phyloP scores from a whole-genome alignment of 805 yeast genomes.

The Pichia eremophila region DNA sequence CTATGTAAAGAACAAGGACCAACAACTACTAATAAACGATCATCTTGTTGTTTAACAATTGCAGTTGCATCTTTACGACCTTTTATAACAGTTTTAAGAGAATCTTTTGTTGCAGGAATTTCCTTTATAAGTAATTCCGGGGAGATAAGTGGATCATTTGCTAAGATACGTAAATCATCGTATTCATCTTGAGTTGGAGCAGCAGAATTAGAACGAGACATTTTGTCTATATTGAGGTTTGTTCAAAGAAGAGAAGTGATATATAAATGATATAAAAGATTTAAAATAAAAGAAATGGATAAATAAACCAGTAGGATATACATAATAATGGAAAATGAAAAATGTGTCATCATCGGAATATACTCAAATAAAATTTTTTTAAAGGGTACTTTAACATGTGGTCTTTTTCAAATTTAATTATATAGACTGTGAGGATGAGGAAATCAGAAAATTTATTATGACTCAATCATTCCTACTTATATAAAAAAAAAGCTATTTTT shows the following conservation, averaged over 20 bases:
- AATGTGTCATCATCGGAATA: too few species aligned
- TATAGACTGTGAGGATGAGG: too few species aligned
- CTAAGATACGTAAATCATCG: constrained; percentile 68
- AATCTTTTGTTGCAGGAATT: constrained; percentile 50
- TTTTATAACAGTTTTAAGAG: constrained; percentile 53
- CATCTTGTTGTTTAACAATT: constrained; percentile 67
- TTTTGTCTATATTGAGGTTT: background rate
- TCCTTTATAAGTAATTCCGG: constrained; percentile 89
- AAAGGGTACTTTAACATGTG: too few species aligned
- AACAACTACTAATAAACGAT: constrained; percentile 76
- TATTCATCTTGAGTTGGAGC: constrained; percentile 58
- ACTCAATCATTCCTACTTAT: too few species aligned
- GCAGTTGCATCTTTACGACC: constrained; percentile 76
- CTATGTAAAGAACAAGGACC: constrained; percentile 98
- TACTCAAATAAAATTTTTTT: too few species aligned
- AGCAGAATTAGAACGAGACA: constrained; percentile 9
- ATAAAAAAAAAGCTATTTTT: too few species aligned
- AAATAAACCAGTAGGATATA: too few species aligned
- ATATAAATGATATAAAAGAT: background rate
- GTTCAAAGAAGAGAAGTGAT: background rate
- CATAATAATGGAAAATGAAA: too few species aligned
- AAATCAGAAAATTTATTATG: too few species aligned
- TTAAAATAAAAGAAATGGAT: too few species aligned
- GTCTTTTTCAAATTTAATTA: too few species aligned
- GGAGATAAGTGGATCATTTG: constrained; percentile 89